These are phyloP conservation scores for Xerocomus cyaneibrunnescens DNA, from an alignment of 1,284 basidiomycete genomes.

Conservation along the genomic window DNA sequence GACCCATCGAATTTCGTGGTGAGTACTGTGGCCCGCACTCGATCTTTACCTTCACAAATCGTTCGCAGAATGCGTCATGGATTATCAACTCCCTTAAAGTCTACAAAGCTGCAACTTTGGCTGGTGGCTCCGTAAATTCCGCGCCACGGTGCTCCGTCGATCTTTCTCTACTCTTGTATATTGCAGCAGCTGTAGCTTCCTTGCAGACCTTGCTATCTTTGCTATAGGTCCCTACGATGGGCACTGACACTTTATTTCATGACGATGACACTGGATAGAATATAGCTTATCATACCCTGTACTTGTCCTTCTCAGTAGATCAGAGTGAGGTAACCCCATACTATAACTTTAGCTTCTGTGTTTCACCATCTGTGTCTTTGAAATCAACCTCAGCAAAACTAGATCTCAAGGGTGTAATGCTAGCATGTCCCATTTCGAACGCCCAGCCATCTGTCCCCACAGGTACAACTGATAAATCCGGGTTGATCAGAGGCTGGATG, in stretches of 20 bases:
- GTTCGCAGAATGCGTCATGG: slow-evolving; percentile 55
- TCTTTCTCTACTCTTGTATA: slow-evolving; percentile 5
- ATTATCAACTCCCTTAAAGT: slow-evolving; percentile 56
- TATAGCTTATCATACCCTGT: slow-evolving; percentile 4
- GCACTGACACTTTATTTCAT: slow-evolving; percentile 11
- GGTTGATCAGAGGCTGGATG: slow-evolving; percentile 67
- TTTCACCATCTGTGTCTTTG: slow-evolving; percentile 19
- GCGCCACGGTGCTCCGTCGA: slow-evolving; percentile 1
- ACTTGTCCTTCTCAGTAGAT: not conserved
- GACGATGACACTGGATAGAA: slow-evolving; percentile 14
- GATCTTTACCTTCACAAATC: not conserved
- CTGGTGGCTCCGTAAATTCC: slow-evolving; percentile 30
- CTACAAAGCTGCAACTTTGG: slow-evolving; percentile 45
- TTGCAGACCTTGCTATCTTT: slow-evolving; percentile 18
- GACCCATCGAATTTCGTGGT: slow-evolving; percentile 70
- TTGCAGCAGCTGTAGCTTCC: slow-evolving; percentile 1
- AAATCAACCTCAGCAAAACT: slow-evolving; percentile 63
- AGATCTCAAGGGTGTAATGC: slow-evolving; percentile 73
- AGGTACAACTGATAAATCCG: slow-evolving; percentile 57
- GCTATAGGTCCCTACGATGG: slow-evolving; percentile 13
- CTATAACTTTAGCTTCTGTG: slow-evolving; percentile 56
- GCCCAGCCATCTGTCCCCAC: slow-evolving; percentile 84
- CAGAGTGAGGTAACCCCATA: not conserved
- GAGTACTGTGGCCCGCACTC: slow-evolving; percentile 22
- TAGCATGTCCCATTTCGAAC: slow-evolving; percentile 62